These are phyloP conservation scores for Bruguiera sexangula DNA, from an alignment of 345 rosid species.

Conservation along the genomic window DNA sequence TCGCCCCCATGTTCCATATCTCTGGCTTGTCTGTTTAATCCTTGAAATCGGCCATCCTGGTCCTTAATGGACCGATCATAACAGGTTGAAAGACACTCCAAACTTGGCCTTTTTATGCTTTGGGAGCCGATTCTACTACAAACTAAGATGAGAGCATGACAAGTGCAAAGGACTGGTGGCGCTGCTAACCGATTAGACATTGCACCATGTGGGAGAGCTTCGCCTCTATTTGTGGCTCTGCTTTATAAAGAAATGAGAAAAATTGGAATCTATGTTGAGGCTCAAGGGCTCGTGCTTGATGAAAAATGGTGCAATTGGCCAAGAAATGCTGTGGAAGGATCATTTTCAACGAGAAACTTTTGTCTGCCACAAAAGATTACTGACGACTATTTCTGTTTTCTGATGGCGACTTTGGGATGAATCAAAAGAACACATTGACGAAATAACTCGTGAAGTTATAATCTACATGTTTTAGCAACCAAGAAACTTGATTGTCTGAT, in stretches of 20 bases:
- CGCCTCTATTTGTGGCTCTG: slow-evolving; percentile 3
- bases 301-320: not conserved
- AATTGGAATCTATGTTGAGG: not conserved
- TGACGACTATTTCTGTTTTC: too few relatives aligned
- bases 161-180: not conserved
- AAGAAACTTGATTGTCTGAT: slow-evolving; percentile 9
- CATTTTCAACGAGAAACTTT: not conserved
- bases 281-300: slow-evolving; percentile 9
- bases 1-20: not conserved
- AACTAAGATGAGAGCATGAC: too few relatives aligned
- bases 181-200: slow-evolving; percentile 11
- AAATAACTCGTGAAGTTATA: not conserved
- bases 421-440: too few relatives aligned
- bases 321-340: not conserved
- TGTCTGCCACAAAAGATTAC: not conserved
- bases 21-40: not conserved
- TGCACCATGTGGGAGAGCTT: slow-evolving; percentile 27
- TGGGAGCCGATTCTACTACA: too few relatives aligned
- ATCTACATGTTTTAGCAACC: not conserved
- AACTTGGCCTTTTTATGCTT: too few relatives aligned
- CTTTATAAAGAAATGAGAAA: slow-evolving; percentile 2
- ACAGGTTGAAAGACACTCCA: too few relatives aligned
- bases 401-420: too few relatives aligned
- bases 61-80: too few relatives aligned
- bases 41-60: too few relatives aligned